Base-by-base conservation (phyloP, 1,284 basidiomycete genomes). In the Schizopora paradoxa region DNA sequence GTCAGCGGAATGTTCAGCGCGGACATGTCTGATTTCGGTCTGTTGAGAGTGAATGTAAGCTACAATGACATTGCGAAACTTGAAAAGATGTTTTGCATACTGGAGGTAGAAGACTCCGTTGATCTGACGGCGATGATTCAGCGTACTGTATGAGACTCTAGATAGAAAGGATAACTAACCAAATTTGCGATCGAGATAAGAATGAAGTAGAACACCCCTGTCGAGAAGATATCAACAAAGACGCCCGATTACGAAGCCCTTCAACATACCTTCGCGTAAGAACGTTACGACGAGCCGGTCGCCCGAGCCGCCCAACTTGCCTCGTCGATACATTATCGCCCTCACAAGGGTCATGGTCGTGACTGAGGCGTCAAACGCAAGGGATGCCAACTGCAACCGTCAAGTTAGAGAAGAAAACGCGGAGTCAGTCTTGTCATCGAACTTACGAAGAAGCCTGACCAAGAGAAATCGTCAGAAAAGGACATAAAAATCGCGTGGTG, bases 1-100 rank as follows among this genome's bases (percentile, higher is more conserved):
- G 84, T 86, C 51, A 88, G 68, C n/a, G 85, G 85, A 52, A 88
- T 87, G 56, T 85, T 85, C 54, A 88, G 80, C n/a, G 85, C 86
- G 13, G 85, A 86, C 54, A 88, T 86, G 21, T 76, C 79, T 62
- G 84, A 81, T 45, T 80, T 82, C 42, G 83, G 85, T 66, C 84
- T 87, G 48, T 31, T 28, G 32, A n/a, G 3, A 8, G 25, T 38
- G 6, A 25, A 34, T 45, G 8, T 42, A 37, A 29, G 6, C 19
- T 39, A 18, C 13, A 13, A 23, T 18, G 33, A 45, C 44, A 49
- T 32, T 32, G 53, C 36, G 53, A 43, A 34, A 54, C 29, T 34
- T 43, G 28, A 39, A 35, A 25, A 39, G 19, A 37, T 36, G 5
- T 1, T 16, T 11, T 7, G 60, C 78, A 54, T 55, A 85, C 84